Conservation (phyloP, 75 land plant genomes). For the Picea glauca region DNA sequence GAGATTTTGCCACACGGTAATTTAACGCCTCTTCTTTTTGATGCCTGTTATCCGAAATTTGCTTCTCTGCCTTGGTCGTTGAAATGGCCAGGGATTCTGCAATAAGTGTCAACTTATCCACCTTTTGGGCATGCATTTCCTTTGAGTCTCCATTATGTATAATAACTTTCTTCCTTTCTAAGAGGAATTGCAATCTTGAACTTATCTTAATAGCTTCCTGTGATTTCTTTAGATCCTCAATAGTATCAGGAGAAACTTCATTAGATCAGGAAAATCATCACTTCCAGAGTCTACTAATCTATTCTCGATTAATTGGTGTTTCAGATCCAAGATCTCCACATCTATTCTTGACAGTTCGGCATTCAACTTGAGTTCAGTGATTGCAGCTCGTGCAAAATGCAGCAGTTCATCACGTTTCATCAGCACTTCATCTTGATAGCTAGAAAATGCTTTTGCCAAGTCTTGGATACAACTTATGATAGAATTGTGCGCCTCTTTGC, state of each 20-base stretch:
- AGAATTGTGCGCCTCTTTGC: conserved; percentile 71
- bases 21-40: conserved; percentile 83
- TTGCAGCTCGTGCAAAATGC: conserved; percentile 75
- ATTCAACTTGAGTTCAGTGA: conserved; percentile 71
- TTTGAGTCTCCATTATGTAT: conserved; percentile 45
- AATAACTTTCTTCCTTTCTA: conserved; percentile 37
- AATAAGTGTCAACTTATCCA: neutral
- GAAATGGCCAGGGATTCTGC: no score
- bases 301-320: neutral
- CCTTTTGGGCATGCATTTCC: conserved; percentile 56
- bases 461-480: conserved; percentile 68
- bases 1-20: conserved; percentile 56
- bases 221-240: conserved; percentile 39
- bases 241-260: neutral
- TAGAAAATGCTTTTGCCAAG: conserved; percentile 63
- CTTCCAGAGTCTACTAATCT: neutral
- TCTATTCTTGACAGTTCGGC: conserved; percentile 43
- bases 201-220: conserved; percentile 38
- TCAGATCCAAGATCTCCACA: conserved; percentile 1
- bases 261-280: neutral
- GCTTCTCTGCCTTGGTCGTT: no score
- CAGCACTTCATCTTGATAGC: conserved; percentile 69
- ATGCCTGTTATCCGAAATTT: conserved; percentile 21
- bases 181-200: conserved; percentile 38
- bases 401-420: conserved; percentile 64